These are phyloP conservation scores for Paramecium caudatum DNA, from an alignment of 73 alveolate species.

Conservation along the genomic window DNA sequence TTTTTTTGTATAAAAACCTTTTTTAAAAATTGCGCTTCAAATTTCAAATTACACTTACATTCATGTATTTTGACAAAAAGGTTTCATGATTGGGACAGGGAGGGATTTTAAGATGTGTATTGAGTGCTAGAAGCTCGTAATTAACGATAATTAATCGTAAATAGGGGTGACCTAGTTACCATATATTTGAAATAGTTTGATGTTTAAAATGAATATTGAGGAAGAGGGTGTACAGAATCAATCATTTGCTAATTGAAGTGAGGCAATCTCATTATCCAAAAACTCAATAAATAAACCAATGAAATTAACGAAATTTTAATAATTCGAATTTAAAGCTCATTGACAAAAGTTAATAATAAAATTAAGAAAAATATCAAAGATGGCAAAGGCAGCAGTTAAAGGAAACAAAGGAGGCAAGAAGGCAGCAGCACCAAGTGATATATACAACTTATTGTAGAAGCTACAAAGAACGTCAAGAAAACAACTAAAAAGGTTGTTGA, in stretches of 20 bases:
- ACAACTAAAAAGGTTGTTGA: slow-evolving; percentile 11
- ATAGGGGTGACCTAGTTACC: neutral
- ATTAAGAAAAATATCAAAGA: slow-evolving; percentile 9
- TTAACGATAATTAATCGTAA: neutral
- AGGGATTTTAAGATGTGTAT: neutral
- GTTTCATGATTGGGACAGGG: neutral
- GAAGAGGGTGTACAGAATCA: slow-evolving; percentile 37
- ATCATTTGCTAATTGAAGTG: neutral
- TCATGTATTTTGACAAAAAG: neutral
- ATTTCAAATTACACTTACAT: neutral
- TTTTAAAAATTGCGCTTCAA: neutral
- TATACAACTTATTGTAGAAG: slow-evolving; percentile 16
- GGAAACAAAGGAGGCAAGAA: slow-evolving; percentile 39
- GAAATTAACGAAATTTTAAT: slow-evolving; percentile 50
- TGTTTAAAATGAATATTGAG: slow-evolving; percentile 13
- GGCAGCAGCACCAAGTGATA: slow-evolving; percentile 31
- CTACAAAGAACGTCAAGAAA: slow-evolving; percentile 47
- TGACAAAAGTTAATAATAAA: slow-evolving; percentile 14
- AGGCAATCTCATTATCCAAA: slow-evolving; percentile 41
- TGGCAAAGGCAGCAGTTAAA: slow-evolving; percentile 26
- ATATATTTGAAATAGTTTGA: neutral
- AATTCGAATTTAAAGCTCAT: slow-evolving; percentile 45
- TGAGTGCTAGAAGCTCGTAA: neutral
- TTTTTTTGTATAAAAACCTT: neutral
- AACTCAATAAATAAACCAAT: slow-evolving; percentile 21